Conservation (phyloP, 2,329 filamentous ascomycete species). For the Xylariaceae sp. region DNA sequence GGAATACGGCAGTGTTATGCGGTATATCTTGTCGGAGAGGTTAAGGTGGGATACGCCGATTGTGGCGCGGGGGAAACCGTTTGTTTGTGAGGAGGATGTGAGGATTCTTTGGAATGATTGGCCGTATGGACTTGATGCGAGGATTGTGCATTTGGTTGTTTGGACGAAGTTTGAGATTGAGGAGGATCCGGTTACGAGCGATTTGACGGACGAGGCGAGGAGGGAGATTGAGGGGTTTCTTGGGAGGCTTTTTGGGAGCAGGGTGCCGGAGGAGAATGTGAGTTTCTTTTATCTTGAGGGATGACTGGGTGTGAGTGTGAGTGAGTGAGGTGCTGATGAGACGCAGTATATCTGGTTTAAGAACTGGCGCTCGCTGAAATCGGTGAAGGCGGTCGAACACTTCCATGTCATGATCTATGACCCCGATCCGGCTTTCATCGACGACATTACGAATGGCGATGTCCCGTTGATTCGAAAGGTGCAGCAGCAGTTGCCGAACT, state of each 20-base stretch:
- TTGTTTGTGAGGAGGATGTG: constrained; percentile 51
- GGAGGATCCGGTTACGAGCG: constrained; percentile 59
- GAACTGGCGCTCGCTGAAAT: constrained; percentile 84
- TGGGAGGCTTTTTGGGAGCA: constrained; percentile 55
- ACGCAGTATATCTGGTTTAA: constrained; percentile 66
- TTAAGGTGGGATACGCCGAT: constrained; percentile 60
- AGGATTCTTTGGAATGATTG: constrained; percentile 86
- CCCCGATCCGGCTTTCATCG: constrained; percentile 64
- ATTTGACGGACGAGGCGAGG: constrained; percentile 60
- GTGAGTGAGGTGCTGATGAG: background rate
- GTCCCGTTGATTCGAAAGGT: constrained; percentile 54
- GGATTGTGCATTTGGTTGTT: constrained; percentile 79
- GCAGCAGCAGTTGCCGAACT: constrained; percentile 3
- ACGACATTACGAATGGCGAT: constrained; percentile 67
- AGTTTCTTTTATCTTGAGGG: constrained; percentile 26
- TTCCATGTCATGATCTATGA: constrained; percentile 90
- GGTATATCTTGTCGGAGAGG: constrained; percentile 66
- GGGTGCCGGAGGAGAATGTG: constrained; percentile 49
- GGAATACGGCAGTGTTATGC: constrained; percentile 70
- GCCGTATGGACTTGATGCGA: constrained; percentile 78
- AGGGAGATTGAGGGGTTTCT: constrained; percentile 68
- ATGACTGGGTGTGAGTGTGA: too few species aligned
- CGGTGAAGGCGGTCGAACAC: constrained; percentile 81
- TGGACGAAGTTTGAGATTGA: constrained; percentile 86
- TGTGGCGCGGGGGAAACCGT: constrained; percentile 34